Conservation (phyloP, 2,329 filamentous ascomycete genomes). For the Sporothrix luriei region DNA sequence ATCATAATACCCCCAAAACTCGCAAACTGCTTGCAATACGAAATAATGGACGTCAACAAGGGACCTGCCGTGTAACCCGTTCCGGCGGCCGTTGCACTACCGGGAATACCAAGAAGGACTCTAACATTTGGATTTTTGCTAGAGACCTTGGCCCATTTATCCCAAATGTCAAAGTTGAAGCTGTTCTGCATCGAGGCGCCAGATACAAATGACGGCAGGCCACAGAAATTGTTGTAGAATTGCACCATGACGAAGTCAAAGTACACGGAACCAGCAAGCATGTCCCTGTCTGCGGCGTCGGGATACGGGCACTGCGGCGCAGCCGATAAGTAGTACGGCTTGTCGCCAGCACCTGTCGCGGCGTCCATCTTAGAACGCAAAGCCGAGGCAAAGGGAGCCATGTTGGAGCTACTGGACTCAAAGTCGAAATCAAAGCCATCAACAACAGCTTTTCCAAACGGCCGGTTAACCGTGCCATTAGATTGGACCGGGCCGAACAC, state of each 20-base stretch:
- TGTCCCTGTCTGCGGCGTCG: constrained; percentile 60
- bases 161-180: constrained; percentile 67
- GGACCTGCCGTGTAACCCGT: constrained; percentile 56
- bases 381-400: constrained; percentile 61
- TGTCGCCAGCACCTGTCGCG: constrained; percentile 51
- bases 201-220: constrained; percentile 54
- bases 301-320: constrained; percentile 71
- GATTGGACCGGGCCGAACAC: constrained; percentile 64
- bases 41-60: constrained; percentile 54
- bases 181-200: constrained; percentile 51
- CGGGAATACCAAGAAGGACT: constrained; percentile 64
- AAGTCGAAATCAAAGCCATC: constrained; percentile 81
- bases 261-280: constrained; percentile 56
- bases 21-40: constrained; percentile 56
- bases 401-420: constrained; percentile 62
- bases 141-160: constrained; percentile 62
- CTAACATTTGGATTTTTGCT: constrained; percentile 63
- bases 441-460: constrained; percentile 66
- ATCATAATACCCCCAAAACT: constrained; percentile 71
- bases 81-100: constrained; percentile 53
- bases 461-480: constrained; percentile 56
- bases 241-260: constrained; percentile 66
- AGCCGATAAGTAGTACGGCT: constrained; percentile 62
- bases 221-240: constrained; percentile 72
- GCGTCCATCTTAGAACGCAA: constrained; percentile 60